phyloP scores from a whole-genome alignment of 108 stramenopile species.

The Skeletonema potamos region DNA sequence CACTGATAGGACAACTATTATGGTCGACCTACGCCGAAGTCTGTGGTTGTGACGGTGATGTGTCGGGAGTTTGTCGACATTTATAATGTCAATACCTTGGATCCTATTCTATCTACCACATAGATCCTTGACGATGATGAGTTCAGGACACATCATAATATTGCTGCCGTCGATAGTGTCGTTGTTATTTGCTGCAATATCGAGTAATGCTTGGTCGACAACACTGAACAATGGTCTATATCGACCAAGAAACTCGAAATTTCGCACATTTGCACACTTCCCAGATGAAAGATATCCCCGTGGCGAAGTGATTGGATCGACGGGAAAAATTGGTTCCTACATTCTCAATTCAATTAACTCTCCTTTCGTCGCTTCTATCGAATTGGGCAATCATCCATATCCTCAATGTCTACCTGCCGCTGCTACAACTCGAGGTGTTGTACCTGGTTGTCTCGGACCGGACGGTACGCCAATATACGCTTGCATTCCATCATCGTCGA shows the following conservation, averaged over 20 bases:
- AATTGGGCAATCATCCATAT: background rate
- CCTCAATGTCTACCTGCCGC: slow-evolving; percentile 18
- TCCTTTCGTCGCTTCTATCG: background rate
- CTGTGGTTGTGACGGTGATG: too few species aligned
- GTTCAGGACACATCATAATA: background rate
- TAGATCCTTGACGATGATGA: background rate
- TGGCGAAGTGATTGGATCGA: slow-evolving; percentile 46
- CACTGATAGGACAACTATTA: too few species aligned
- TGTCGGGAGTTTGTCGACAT: background rate
- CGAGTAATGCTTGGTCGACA: background rate
- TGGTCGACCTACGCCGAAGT: too few species aligned
- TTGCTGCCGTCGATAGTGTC: background rate
- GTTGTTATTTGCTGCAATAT: background rate
- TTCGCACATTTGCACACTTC: too few species aligned
- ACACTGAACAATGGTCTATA: background rate
- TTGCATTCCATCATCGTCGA: slow-evolving; percentile 50
- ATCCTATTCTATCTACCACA: too few species aligned
- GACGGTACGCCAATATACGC: slow-evolving; percentile 53
- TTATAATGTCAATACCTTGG: background rate
- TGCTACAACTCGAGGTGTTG: slow-evolving; percentile 56
- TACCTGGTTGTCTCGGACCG: slow-evolving; percentile 53
- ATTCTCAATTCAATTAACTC: slow-evolving; percentile 25
- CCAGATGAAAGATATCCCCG: slow-evolving; percentile 4
- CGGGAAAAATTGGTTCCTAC: slow-evolving; percentile 38
- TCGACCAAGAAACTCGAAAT: background rate